phyloP scores from a whole-genome alignment of 441 rosid species.

The Pelargonium cotyledonis region DNA sequence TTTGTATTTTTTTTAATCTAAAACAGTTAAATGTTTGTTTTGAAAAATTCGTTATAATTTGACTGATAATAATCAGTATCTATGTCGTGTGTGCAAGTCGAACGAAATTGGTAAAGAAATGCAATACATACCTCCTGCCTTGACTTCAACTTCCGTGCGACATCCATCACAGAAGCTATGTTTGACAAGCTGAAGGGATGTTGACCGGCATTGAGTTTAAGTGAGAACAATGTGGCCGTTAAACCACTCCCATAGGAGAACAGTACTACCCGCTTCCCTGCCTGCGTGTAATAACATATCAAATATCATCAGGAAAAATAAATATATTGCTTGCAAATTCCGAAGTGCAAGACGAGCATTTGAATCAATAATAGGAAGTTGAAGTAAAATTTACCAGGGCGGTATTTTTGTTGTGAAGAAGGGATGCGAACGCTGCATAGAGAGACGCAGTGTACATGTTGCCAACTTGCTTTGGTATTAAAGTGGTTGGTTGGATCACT shows the following conservation, averaged over 20 bases:
- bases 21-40: too few relatives aligned
- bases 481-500: conserved; percentile 80
- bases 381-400: conserved; percentile 51
- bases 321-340: background rate
- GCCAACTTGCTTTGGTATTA: conserved; percentile 93
- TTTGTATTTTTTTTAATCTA: too few relatives aligned
- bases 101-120: background rate
- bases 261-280: conserved; percentile 69
- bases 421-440: conserved; percentile 91
- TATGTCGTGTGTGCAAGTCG: background rate
- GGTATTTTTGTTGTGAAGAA: conserved; percentile 63
- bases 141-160: conserved; percentile 62
- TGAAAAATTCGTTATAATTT: background rate
- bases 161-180: conserved; percentile 67
- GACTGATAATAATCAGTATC: background rate
- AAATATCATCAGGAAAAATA: conserved; percentile 1
- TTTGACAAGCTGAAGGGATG: conserved; percentile 72
- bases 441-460: conserved; percentile 98
- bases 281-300: conserved; percentile 33
- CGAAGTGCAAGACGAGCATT: background rate
- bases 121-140: conserved; percentile 72
- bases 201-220: conserved; percentile 53
- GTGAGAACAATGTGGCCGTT: conserved; percentile 82
- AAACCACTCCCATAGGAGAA: conserved; percentile 97
- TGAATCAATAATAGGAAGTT: conserved; percentile 2